Conservation (phyloP, 495 filamentous ascomycete genomes). For the Penicillium fimorum region DNA sequence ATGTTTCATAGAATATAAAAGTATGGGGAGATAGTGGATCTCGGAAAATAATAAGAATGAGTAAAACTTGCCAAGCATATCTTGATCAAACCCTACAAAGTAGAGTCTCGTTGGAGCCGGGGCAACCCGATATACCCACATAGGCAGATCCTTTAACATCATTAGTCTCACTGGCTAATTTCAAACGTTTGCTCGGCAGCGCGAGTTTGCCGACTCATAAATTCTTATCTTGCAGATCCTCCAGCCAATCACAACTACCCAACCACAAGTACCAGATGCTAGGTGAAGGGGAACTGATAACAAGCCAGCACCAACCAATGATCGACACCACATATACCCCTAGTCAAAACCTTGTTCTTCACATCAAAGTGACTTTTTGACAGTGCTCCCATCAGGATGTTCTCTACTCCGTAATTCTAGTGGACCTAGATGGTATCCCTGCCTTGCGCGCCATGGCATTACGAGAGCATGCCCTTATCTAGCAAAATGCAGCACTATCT, state of each 20-base stretch:
- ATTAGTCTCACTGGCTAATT: background rate
- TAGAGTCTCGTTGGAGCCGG: background rate
- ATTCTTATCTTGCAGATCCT: slow-evolving; percentile 4
- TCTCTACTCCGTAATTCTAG: background rate
- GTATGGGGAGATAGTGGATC: slow-evolving; percentile 7
- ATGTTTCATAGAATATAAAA: background rate
- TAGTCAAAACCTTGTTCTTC: background rate
- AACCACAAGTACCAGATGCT: background rate
- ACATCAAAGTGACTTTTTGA: background rate
- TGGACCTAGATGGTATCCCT: background rate
- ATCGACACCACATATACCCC: background rate
- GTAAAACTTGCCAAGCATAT: slow-evolving; percentile 1
- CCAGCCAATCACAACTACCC: slow-evolving; percentile 9
- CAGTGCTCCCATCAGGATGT: background rate
- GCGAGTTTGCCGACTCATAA: slow-evolving; percentile 1
- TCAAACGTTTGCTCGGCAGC: background rate
- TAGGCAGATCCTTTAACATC: background rate
- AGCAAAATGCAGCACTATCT: slow-evolving; percentile 5
- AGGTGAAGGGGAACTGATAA: slow-evolving; percentile 8
- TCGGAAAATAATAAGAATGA: slow-evolving; percentile 6
- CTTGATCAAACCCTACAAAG: background rate
- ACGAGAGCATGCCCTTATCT: slow-evolving; percentile 13
- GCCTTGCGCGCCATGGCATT: slow-evolving; percentile 4
- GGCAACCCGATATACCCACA: background rate
- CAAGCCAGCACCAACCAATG: slow-evolving; percentile 9